Evolutionary conservation across 441 rosid species (phyloP).

Genomic region (Populus tomentosa): DNA sequence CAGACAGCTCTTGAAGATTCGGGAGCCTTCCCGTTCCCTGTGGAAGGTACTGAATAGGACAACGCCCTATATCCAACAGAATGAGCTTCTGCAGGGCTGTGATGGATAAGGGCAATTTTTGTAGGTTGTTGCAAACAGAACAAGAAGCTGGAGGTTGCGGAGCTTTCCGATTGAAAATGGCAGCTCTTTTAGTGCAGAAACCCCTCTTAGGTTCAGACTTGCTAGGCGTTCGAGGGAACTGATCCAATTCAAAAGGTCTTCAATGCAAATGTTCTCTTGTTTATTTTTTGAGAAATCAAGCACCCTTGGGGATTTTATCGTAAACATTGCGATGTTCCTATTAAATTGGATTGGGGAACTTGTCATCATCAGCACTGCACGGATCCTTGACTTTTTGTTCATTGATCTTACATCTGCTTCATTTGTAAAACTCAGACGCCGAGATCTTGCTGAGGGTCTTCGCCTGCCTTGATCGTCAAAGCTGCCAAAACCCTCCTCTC

Average conservation of each 20-base stretch:
- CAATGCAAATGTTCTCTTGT: not conserved
- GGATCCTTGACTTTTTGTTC: not conserved
- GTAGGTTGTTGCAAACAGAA: conserved; percentile 2
- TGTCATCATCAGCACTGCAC: conserved; percentile 3
- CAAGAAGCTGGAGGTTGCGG: not conserved
- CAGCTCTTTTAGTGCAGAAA: not conserved
- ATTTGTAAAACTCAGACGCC: not conserved
- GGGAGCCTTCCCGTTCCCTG: not conserved
- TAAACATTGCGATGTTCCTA: not conserved
- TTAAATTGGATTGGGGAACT: not conserved
- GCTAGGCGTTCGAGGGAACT: not conserved
- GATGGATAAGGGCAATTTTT: not conserved
- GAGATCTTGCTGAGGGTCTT: not conserved
- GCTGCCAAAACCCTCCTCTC: conserved; percentile 2
- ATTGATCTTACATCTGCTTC: not conserved
- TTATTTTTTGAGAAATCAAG: conserved; percentile 3
- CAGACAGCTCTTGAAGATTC: conserved; percentile 11
- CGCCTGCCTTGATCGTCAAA: conserved; percentile 7
- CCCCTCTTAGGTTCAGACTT: not conserved
- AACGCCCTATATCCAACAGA: conserved; percentile 1
- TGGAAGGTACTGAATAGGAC: not conserved
- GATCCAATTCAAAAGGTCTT: conserved; percentile 1
- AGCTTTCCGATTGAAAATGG: conserved; percentile 8
- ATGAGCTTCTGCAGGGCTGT: conserved; percentile 3
- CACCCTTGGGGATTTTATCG: conserved; percentile 6